These are phyloP conservation scores for Penicillium bovifimosum DNA, from an alignment of 495 filamentous ascomycete genomes.

Conservation along the genomic window DNA sequence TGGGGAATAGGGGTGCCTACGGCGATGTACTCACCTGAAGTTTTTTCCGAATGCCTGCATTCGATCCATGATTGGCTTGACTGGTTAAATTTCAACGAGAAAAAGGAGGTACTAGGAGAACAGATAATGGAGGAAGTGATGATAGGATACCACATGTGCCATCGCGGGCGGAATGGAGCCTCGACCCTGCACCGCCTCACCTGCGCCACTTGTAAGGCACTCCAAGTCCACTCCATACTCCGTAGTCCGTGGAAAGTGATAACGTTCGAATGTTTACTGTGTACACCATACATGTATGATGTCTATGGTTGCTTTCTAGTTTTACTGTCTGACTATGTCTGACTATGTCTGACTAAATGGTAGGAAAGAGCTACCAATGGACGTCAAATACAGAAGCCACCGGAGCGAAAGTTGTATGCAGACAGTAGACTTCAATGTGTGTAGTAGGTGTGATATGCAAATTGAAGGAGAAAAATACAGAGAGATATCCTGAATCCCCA, in stretches of 20 bases:
- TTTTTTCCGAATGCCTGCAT: slow-evolving; percentile 72
- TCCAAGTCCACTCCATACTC: no score
- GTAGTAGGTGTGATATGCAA: not conserved
- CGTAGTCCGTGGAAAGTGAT: no score
- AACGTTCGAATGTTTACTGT: no score
- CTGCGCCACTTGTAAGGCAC: slow-evolving; percentile 22
- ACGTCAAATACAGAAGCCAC: not conserved
- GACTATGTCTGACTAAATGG: no score
- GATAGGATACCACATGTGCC: slow-evolving; percentile 11
- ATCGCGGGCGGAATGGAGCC: slow-evolving; percentile 13
- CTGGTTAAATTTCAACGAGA: not conserved
- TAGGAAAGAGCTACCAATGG: not conserved
- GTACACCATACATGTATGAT: no score
- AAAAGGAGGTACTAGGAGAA: not conserved
- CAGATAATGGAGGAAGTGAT: not conserved
- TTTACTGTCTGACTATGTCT: no score
- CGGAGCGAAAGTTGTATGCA: not conserved
- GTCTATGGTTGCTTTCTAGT: no score
- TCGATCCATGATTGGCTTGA: slow-evolving; percentile 53
- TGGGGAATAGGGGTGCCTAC: slow-evolving; percentile 6
- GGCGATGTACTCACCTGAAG: slow-evolving; percentile 49
- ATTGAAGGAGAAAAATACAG: slow-evolving; percentile 6
- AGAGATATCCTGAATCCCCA: not conserved
- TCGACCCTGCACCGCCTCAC: slow-evolving; percentile 23
- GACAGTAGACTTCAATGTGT: not conserved